Conservation (phyloP, 2,329 filamentous ascomycete genomes). For the Metarhizium humberi region DNA sequence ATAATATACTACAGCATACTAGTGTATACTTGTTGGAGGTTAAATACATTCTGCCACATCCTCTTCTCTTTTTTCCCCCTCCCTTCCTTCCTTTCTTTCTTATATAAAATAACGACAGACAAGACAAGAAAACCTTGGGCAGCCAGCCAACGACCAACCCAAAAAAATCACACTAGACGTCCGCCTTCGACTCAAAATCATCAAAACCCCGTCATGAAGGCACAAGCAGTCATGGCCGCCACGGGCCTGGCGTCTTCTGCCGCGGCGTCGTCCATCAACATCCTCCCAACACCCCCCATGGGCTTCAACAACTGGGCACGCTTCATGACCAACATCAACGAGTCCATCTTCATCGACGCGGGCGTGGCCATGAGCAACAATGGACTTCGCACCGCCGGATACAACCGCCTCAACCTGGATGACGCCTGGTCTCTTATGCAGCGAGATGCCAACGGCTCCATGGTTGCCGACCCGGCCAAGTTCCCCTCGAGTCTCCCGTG, state of each 20-base stretch:
- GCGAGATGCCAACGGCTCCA: constrained; percentile 25
- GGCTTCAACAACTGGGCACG: constrained; percentile 43
- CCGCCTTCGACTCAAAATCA: no score
- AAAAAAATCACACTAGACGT: no score
- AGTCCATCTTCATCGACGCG: constrained; percentile 36
- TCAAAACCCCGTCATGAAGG: not conserved
- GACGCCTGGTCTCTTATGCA: constrained; percentile 32
- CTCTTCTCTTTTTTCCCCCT: not conserved
- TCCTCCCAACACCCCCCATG: constrained; percentile 31
- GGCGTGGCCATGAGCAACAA: constrained; percentile 33
- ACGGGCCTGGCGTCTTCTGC: not conserved
- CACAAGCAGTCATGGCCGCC: not conserved
- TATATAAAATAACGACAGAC: no score
- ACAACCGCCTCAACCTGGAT: constrained; percentile 31
- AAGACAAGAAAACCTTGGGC: no score
- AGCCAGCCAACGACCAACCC: no score
- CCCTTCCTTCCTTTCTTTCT: not conserved
- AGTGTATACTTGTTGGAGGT: no score
- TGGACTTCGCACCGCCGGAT: constrained; percentile 26
- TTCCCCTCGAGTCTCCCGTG: constrained; percentile 34
- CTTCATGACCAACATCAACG: constrained; percentile 36
- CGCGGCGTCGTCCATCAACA: not conserved
- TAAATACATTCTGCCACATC: no score
- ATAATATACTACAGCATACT: no score
- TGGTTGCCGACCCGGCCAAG: constrained; percentile 29